Percentiles rank a stretch among this genome's conserved stretches.
phyloP scores from a whole-genome alignment of 495 filamentous ascomycete species.

The Bacidia rubella region DNA sequence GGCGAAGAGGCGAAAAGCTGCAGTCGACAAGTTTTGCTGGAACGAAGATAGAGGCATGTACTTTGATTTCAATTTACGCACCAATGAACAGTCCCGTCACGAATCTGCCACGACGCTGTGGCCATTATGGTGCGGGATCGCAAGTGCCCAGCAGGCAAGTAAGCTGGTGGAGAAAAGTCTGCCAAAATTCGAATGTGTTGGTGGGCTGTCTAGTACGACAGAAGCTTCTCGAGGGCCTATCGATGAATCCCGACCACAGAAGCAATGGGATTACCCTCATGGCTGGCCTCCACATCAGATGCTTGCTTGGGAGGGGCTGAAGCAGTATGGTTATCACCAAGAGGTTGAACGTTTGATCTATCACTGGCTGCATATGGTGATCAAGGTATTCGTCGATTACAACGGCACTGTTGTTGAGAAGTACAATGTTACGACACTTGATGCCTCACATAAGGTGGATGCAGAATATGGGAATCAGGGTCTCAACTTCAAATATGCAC shows the following conservation, averaged over 20 bases:
- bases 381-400: constrained; percentile 91
- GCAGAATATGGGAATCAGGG: constrained; percentile 98
- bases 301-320: constrained; percentile 83
- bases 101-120: constrained; percentile 89
- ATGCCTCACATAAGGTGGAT: constrained; percentile 82
- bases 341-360: constrained; percentile 82
- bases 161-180: constrained; percentile 61
- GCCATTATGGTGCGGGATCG: constrained; percentile 88
- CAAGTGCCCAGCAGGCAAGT: constrained; percentile 64
- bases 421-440: constrained; percentile 83
- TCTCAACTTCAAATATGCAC: constrained; percentile 80
- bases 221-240: constrained; percentile 70
- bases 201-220: constrained; percentile 82
- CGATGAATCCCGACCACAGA: constrained; percentile 70
- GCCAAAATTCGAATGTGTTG: constrained; percentile 72
- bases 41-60: constrained; percentile 83
- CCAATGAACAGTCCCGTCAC: constrained; percentile 60
- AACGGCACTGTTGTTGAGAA: constrained; percentile 97
- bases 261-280: constrained; percentile 97
- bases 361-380: constrained; percentile 96
- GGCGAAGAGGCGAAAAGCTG: constrained; percentile 60
- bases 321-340: constrained; percentile 78
- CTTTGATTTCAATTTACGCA: constrained; percentile 87
- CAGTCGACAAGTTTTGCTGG: constrained; percentile 85
- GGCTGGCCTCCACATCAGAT: constrained; percentile 99